Base-by-base conservation (phyloP, 768 basidiomycete genomes). In the Pisolithus sp. region DNA sequence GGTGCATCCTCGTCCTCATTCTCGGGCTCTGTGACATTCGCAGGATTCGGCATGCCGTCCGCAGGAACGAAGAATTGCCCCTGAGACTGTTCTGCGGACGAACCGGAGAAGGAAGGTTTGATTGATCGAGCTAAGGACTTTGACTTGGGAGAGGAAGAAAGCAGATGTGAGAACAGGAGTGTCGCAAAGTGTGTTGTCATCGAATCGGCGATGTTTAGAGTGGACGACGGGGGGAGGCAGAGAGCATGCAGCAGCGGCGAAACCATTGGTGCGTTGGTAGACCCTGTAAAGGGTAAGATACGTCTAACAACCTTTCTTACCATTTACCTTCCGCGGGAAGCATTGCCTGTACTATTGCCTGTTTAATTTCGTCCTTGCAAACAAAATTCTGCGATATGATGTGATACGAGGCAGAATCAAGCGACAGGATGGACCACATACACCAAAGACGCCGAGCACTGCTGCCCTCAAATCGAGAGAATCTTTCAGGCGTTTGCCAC, bases 361-460 rank as follows among this genome's bases (percentile, higher is more conserved):
- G 74, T 47, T 76, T 75, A 52, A 86, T 76, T 50, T 88, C 85
- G 24, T 89, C 85, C 62, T 82, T 81, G 50, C 81, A 77, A 18
- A 85, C 83, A 66, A 89, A 89, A 61, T 89, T 89, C 87, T 86
- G 63, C 36, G 24, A 45, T 34, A 21, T 2, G 45, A 37, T 7
- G 28, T 30, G 57, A 38, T 58, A 51, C 21, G 7, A 40, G 20
- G 7, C 10, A n/a, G 15, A 26, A 4, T 7, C 9, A 1, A 21
- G 28, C 41, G 28, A 21, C 50, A 20, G 13, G n/a, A 44, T 15
- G 13, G 40, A n/a, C 24, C 5, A 59, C 66, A 62, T 54, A 93
- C 92, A 75, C 94, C 91, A 62, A 97, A 95, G 40, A 93, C 82
- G 42, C 72, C 75, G 8, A 87, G 79, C 2, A 91, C 93, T 0